Conservation (phyloP, 495 filamentous ascomycete species). For the Chaetomidium leptoderma region DNA sequence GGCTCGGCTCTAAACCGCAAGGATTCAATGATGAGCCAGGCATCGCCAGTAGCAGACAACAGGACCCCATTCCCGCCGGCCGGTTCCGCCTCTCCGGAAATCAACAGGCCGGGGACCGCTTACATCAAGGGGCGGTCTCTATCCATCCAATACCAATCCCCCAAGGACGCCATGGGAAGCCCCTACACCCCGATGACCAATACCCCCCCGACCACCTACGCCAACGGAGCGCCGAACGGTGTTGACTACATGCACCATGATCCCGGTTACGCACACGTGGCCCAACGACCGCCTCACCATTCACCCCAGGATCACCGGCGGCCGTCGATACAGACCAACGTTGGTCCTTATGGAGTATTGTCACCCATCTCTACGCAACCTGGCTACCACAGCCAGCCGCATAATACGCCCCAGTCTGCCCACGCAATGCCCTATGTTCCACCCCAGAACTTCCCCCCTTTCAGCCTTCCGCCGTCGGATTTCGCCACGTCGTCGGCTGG, state of each 20-base stretch:
- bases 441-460: constrained; percentile 52
- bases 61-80: constrained; percentile 41
- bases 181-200: constrained; percentile 48
- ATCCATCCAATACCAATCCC: constrained; percentile 51
- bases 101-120: constrained; percentile 42
- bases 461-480: constrained; percentile 53
- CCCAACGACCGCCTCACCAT: constrained; percentile 39
- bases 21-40: constrained; percentile 65
- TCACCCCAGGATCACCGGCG: constrained; percentile 40
- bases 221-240: constrained; percentile 38
- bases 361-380: constrained; percentile 48
- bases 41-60: constrained; percentile 46
- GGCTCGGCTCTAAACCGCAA: constrained; percentile 92
- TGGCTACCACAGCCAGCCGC: constrained; percentile 45
- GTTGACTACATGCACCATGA: constrained; percentile 46
- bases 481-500: constrained; percentile 38
- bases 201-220: constrained; percentile 43
- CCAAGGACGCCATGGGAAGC: constrained; percentile 45
- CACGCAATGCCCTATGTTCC: constrained; percentile 41
- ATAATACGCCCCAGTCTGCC: constrained; percentile 42
- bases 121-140: constrained; percentile 42
- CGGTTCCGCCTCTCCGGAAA: constrained; percentile 50
- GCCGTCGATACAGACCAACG: constrained; percentile 44
- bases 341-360: constrained; percentile 45
- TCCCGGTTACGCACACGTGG: constrained; percentile 35